Evolutionary conservation across 495 filamentous ascomycete species (phyloP).

Genomic region (Jackrogersella multiformis): DNA sequence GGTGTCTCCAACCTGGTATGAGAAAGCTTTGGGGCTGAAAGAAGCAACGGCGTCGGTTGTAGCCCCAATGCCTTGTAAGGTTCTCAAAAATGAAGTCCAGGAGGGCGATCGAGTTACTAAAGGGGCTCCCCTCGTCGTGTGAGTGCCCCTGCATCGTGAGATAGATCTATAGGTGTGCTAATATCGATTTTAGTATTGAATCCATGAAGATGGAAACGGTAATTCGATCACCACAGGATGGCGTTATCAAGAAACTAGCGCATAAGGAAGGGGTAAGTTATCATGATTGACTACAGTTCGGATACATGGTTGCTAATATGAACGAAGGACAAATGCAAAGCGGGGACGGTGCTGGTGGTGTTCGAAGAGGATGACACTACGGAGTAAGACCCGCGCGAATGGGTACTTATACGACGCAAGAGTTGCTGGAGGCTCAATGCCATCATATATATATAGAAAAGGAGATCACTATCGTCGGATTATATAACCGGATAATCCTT

Average conservation of each 20-base stretch:
- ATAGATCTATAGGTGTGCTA: constrained; percentile 13
- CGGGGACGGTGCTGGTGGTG: constrained; percentile 63
- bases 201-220: constrained; percentile 99
- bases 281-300: background rate
- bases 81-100: constrained; percentile 81
- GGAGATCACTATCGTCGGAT: background rate
- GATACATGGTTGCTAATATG: constrained; percentile 26
- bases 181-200: constrained; percentile 68
- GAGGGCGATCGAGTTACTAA: constrained; percentile 84
- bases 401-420: background rate
- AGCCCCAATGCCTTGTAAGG: constrained; percentile 95
- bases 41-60: constrained; percentile 80
- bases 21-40: constrained; percentile 84
- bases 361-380: constrained; percentile 57
- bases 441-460: background rate
- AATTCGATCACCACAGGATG: constrained; percentile 87
- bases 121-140: constrained; percentile 88
- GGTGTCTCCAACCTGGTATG: constrained; percentile 78
- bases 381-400: constrained; percentile 2
- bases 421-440: background rate
- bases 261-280: constrained; percentile 85
- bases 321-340: constrained; percentile 66
- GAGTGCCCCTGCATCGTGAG: constrained; percentile 38
- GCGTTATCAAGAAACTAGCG: constrained; percentile 80
- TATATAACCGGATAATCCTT: background rate